phyloP scores from a whole-genome alignment of 169 alveolate genomes.

The Plasmodium sp. region DNA sequence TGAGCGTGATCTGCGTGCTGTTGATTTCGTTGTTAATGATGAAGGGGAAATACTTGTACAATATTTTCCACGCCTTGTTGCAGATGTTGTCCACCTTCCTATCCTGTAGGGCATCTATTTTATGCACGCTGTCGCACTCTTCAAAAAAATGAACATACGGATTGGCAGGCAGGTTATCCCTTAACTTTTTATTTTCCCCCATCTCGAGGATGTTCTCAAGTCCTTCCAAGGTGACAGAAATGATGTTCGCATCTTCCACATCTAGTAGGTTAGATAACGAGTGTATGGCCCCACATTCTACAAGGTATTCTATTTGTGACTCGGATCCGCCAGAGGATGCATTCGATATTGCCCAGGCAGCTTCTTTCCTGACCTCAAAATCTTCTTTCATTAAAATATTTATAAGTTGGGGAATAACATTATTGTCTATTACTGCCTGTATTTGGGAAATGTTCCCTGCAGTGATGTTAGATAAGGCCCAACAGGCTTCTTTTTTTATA shows the following conservation, averaged over 20 bases:
- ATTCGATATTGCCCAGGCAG: slow-evolving; percentile 98
- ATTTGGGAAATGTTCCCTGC: slow-evolving; percentile 95
- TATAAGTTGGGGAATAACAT: slow-evolving; percentile 88
- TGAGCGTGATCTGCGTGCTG: slow-evolving; percentile 34
- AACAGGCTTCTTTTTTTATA: slow-evolving; percentile 97
- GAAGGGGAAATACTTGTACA: slow-evolving; percentile 82
- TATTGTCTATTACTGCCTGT: slow-evolving; percentile 90
- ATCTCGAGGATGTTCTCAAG: slow-evolving; percentile 92
- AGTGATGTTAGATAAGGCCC: slow-evolving; percentile 97
- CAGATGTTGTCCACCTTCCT: slow-evolving; percentile 82
- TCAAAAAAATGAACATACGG: slow-evolving; percentile 90
- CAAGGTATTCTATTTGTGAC: slow-evolving; percentile 91
- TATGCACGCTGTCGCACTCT: slow-evolving; percentile 83
- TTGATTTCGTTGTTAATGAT: slow-evolving; percentile 79
- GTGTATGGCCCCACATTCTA: slow-evolving; percentile 92
- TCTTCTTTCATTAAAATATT: slow-evolving; percentile 91
- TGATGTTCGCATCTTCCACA: slow-evolving; percentile 92
- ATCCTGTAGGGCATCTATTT: slow-evolving; percentile 82
- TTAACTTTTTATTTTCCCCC: slow-evolving; percentile 89
- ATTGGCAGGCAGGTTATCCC: slow-evolving; percentile 85
- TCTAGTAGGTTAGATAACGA: slow-evolving; percentile 91
- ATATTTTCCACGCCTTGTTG: slow-evolving; percentile 82
- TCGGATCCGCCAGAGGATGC: slow-evolving; percentile 94
- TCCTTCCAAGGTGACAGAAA: slow-evolving; percentile 94
- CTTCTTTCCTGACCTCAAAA: slow-evolving; percentile 96